phyloP scores from a whole-genome alignment of 495 filamentous ascomycete genomes.

The Rhypophila decipiens region DNA sequence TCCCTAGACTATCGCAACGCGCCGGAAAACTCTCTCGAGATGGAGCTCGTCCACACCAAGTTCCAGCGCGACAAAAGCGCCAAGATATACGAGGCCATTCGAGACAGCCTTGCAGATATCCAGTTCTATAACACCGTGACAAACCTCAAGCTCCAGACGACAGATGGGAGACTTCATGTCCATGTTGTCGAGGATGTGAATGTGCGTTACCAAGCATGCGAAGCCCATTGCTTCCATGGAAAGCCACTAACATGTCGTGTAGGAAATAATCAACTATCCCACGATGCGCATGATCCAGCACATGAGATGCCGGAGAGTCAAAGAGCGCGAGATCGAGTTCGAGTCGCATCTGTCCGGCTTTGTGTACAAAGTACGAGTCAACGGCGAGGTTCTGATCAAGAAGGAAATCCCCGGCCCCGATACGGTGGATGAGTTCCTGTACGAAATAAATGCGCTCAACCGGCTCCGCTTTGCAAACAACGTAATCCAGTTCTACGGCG shows the following conservation, averaged over 20 bases:
- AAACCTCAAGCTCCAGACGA: constrained; percentile 90
- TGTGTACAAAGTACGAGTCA: constrained; percentile 83
- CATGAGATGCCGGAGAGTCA: constrained; percentile 59
- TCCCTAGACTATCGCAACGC: constrained; percentile 90
- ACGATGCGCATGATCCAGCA: constrained; percentile 68
- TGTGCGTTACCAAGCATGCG: constrained; percentile 24
- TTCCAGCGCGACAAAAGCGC: constrained; percentile 91
- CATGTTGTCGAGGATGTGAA: constrained; percentile 98
- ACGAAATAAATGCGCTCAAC: constrained; percentile 92
- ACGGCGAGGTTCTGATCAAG: constrained; percentile 73
- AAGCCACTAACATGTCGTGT: constrained; percentile 6
- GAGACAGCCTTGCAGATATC: constrained; percentile 83
- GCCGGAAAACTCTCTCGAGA: constrained; percentile 74
- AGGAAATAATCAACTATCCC: constrained; percentile 88
- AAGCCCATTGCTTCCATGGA: neutral
- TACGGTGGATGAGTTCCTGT: constrained; percentile 93
- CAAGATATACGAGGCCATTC: constrained; percentile 94
- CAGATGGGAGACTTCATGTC: constrained; percentile 83
- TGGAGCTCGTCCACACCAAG: constrained; percentile 66
- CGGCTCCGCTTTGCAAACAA: constrained; percentile 63
- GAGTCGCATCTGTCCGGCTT: constrained; percentile 93
- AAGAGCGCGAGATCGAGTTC: constrained; percentile 72
- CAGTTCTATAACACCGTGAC: constrained; percentile 95
- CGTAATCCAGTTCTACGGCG: constrained; percentile 82
- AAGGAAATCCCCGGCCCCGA: constrained; percentile 98